Base-by-base conservation (phyloP, 2,329 filamentous ascomycete genomes). In the Penicillium corylophilum region DNA sequence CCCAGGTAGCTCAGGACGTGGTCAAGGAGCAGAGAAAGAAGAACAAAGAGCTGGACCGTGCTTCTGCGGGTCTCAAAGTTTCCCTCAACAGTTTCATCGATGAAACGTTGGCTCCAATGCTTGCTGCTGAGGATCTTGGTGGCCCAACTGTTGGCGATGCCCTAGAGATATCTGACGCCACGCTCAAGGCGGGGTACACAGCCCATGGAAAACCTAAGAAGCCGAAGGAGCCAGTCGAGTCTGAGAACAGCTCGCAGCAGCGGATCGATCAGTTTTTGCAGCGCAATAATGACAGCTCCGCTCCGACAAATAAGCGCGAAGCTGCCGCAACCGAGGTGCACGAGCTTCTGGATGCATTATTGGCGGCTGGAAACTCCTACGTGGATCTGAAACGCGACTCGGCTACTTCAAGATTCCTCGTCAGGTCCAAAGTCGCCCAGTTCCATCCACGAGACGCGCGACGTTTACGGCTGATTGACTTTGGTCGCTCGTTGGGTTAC, bases 101-200 rank as follows among this genome's bases (percentile, higher is more conserved):
- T 55, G 75, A 83, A 39, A 80, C 83, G 36, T 78, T 95, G 1
- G 87, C 88, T 1, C 73, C 82, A 3, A 88, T 93, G 83, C 77
- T 95, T 39, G 90, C 89, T 6, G 88, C 89, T 1, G 90, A 95
- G 72, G 88, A 91, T 64, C 78, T 92, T 1, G 90, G 90, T 7
- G 90, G 90, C 0, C 90, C 90, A 0, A 86, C 91, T 10, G 89
- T 92, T 1, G 89, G 90, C 3, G 87, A 90, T 59, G 77, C 86
- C 61, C 78, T 87, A 64, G 83, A 88, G 72, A 85, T 76, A 61
- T 80, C 76, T 8, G 80, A 87, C 40, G 81, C 74, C 12, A 75
- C 69, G 7, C 69, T 82, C 36, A 75, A 75, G 46, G 74, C 74
- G 23, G 80, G 80, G n/a, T 82, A 82, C 66, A 81, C 78, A 3